These are phyloP conservation scores for Gracilaria vermiculophylla DNA, from an alignment of 23 red algal genomes.

Conservation along the genomic window DNA sequence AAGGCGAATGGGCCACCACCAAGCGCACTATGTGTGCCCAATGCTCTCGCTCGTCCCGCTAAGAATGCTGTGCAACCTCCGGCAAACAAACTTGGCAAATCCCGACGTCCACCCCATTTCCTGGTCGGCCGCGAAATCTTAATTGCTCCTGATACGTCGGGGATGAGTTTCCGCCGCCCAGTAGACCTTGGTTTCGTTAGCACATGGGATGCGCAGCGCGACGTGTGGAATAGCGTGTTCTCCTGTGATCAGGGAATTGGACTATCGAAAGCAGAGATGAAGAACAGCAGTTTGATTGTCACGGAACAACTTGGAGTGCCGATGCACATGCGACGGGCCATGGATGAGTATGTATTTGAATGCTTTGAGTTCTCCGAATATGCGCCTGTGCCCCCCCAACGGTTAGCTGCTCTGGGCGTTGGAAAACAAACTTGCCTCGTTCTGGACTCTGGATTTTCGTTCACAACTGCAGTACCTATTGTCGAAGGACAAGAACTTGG, in stretches of 20 bases:
- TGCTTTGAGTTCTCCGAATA: slow-evolving; percentile 53
- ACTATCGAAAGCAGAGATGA: not conserved
- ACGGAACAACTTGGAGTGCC: slow-evolving; percentile 77
- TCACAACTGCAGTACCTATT: slow-evolving; percentile 76
- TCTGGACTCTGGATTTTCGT: slow-evolving; percentile 82
- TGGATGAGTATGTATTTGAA: slow-evolving; percentile 76
- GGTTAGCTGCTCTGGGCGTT: slow-evolving; percentile 15
- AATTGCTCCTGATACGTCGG: slow-evolving; percentile 52
- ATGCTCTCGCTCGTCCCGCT: slow-evolving; percentile 39
- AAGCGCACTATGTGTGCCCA: slow-evolving; percentile 27
- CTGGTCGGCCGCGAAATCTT: slow-evolving; percentile 53
- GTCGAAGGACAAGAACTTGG: slow-evolving; percentile 49
- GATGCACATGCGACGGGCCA: slow-evolving; percentile 34
- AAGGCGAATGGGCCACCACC: not conserved
- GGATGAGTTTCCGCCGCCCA: slow-evolving; percentile 69
- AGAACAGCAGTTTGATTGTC: slow-evolving; percentile 20
- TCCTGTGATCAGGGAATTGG: slow-evolving; percentile 43
- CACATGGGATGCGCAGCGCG: slow-evolving; percentile 61
- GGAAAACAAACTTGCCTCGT: slow-evolving; percentile 53
- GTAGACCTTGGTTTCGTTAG: slow-evolving; percentile 75
- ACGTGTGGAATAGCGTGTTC: slow-evolving; percentile 77
- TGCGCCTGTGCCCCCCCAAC: slow-evolving; percentile 36
- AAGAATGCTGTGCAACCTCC: slow-evolving; percentile 38
- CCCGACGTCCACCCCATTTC: slow-evolving; percentile 32
- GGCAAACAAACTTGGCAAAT: slow-evolving; percentile 18